Evolutionary conservation across 495 filamentous ascomycete species (phyloP).

Genomic region (Melanomma pulvis-pyrius): DNA sequence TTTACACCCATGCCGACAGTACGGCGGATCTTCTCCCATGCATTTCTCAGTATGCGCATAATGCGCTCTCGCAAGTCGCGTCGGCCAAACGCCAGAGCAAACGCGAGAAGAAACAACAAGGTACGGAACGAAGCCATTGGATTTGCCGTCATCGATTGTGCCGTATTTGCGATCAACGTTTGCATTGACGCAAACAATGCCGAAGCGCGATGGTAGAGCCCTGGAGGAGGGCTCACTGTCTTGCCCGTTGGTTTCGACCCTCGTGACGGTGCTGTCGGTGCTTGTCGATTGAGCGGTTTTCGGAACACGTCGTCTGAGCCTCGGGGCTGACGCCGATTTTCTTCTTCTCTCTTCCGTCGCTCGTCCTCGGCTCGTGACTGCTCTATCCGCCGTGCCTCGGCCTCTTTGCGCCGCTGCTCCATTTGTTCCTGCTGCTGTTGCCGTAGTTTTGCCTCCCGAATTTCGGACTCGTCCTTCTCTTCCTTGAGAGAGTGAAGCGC

Average conservation of each 20-base stretch:
- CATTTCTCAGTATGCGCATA: slow-evolving; percentile 62
- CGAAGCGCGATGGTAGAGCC: slow-evolving; percentile 54
- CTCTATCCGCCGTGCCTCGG: slow-evolving; percentile 60
- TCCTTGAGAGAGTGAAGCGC: slow-evolving; percentile 61
- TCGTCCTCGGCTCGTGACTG: slow-evolving; percentile 65
- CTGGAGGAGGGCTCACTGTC: slow-evolving; percentile 44
- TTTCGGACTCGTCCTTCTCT: slow-evolving; percentile 74
- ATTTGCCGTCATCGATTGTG: slow-evolving; percentile 65
- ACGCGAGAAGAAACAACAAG: slow-evolving; percentile 78
- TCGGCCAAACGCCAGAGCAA: slow-evolving; percentile 75
- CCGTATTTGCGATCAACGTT: slow-evolving; percentile 64
- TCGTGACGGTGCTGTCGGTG: slow-evolving; percentile 37
- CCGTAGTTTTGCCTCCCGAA: slow-evolving; percentile 63
- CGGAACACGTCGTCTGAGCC: slow-evolving; percentile 34
- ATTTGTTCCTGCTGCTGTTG: slow-evolving; percentile 65
- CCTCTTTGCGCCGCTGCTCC: slow-evolving; percentile 50
- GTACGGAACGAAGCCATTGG: slow-evolving; percentile 74
- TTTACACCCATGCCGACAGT: slow-evolving; percentile 98
- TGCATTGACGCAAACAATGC: slow-evolving; percentile 59
- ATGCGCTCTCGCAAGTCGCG: slow-evolving; percentile 76
- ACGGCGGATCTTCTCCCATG: slow-evolving; percentile 80
- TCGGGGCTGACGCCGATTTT: slow-evolving; percentile 36
- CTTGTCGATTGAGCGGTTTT: slow-evolving; percentile 23
- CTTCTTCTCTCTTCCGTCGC: slow-evolving; percentile 45
- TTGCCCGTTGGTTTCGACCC: slow-evolving; percentile 43